Evolutionary conservation across 345 rosid species (phyloP).

Genomic region (Boechera divaricarpa): DNA sequence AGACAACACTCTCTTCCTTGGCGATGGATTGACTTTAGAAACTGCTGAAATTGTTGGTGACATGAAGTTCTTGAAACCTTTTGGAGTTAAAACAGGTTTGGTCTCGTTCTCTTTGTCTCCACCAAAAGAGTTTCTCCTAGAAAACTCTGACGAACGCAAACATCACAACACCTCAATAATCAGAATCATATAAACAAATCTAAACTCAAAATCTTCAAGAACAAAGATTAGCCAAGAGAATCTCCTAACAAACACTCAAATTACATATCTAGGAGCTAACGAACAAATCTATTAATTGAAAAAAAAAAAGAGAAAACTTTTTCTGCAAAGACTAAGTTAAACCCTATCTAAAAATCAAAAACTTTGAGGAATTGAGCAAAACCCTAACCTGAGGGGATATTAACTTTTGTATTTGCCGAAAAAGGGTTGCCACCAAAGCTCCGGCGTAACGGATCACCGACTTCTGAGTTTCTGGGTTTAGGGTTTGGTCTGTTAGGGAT

Average conservation of each 20-base stretch:
- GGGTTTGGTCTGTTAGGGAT: constrained; percentile 48
- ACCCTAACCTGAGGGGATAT: constrained; percentile 64
- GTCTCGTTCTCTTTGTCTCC: constrained; percentile 68
- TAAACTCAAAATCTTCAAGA: constrained; percentile 8
- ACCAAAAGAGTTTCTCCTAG: constrained; percentile 49
- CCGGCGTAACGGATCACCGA: constrained; percentile 64
- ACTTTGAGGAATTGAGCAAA: neutral
- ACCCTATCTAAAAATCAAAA: neutral
- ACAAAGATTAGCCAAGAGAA: neutral
- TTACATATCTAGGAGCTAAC: neutral
- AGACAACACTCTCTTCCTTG: constrained; percentile 72
- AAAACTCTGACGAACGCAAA: constrained; percentile 45
- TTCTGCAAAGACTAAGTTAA: neutral
- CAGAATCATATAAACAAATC: neutral
- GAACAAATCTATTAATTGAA: neutral
- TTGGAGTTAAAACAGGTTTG: constrained; percentile 53
- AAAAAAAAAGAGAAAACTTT: no score
- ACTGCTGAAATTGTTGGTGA: constrained; percentile 88
- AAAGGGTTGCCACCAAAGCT: constrained; percentile 69
- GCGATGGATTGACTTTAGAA: constrained; percentile 71
- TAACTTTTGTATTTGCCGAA: constrained; percentile 47
- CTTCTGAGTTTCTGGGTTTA: constrained; percentile 63
- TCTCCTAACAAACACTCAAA: neutral
- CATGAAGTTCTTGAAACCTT: constrained; percentile 76
- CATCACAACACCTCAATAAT: neutral